Base-by-base conservation (phyloP, 2,329 filamentous ascomycete genomes). In the Aspergillus uvarum region DNA sequence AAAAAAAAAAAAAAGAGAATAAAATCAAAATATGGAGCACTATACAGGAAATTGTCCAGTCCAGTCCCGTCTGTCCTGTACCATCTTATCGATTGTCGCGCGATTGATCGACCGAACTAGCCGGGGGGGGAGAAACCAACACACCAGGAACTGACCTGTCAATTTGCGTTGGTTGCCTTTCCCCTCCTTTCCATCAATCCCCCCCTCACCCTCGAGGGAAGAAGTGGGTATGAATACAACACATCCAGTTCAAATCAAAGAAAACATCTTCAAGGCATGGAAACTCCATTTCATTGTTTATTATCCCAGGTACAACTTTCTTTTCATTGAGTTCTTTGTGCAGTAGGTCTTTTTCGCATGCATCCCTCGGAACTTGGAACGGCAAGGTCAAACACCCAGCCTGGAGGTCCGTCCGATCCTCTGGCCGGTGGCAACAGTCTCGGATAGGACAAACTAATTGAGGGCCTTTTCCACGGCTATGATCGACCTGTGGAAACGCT, bases 401-500 rank as follows among this genome's bases (percentile, higher is more conserved):
- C 22, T 22, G 22, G 22, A 22, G 26, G 26, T 29, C 26, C 26
- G 26, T 10, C 26, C 26, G 26, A 29, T 29, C 26, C 26, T 29
- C 38, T 6, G 4, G 5, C 38, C 21, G 21, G 61, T 62, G 60
- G 60, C 61, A 56, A 52, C 14, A 29, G 11, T 14, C 5, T 51
- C 42, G 21, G 47, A 54, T 35, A 54, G 38, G n/a, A 44, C 38
- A 44, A 58, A 54, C 16, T n/a, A 47, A 32, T 42, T 48, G 31
- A 31, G 14, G 47, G 51, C 56, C 61, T 49, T 59, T 55, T 54
- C 53, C 42, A 55, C 42, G 51, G 44, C 47, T 21, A 47, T 52
- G 61, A 63, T 61, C 59, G 55, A 59, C 59, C 60, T 50, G 59
- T 63, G 61, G 61, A 61, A 61, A 63, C 61, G n/a, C 26, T 26